These are phyloP conservation scores for Ogataea paraovalis DNA, from an alignment of 805 yeast genomes.

Conservation along the genomic window DNA sequence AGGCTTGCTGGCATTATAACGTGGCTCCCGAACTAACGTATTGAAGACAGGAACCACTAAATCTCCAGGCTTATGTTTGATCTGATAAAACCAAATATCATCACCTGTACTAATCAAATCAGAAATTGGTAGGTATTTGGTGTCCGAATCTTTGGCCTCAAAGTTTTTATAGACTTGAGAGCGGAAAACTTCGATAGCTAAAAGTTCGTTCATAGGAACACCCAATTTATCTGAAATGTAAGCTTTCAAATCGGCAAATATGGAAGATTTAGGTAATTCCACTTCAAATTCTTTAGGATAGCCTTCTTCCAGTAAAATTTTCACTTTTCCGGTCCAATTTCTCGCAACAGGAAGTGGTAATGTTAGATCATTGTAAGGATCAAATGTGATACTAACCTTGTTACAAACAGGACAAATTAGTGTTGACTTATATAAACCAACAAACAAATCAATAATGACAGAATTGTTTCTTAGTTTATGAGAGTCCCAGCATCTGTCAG, in stretches of 20 bases:
- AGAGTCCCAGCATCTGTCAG: slow-evolving; percentile 73
- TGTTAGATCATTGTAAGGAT: slow-evolving; percentile 88
- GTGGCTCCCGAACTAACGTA: slow-evolving; percentile 35
- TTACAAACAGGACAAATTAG: slow-evolving; percentile 81
- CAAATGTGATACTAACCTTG: slow-evolving; percentile 82
- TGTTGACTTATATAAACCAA: slow-evolving; percentile 88
- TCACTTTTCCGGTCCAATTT: slow-evolving; percentile 64
- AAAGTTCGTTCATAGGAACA: slow-evolving; percentile 34
- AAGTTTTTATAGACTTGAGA: slow-evolving; percentile 66
- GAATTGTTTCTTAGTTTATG: slow-evolving; percentile 83
- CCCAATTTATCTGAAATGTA: slow-evolving; percentile 52
- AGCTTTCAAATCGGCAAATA: slow-evolving; percentile 56
- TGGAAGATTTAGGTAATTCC: slow-evolving; percentile 63
- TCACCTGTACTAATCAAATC: slow-evolving; percentile 65
- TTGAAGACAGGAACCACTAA: slow-evolving; percentile 60
- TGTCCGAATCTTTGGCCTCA: slow-evolving; percentile 48
- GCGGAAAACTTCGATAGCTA: slow-evolving; percentile 62
- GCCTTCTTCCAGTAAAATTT: slow-evolving; percentile 56
- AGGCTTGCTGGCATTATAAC: slow-evolving; percentile 36
- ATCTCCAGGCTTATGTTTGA: slow-evolving; percentile 40
- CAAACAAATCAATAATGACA: slow-evolving; percentile 76
- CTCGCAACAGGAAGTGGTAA: slow-evolving; percentile 79
- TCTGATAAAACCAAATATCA: slow-evolving; percentile 56
- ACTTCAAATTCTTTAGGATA: slow-evolving; percentile 56
- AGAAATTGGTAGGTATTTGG: slow-evolving; percentile 61